phyloP scores from a whole-genome alignment of 2,329 filamentous ascomycete species.

The Ceratocystis ficicola region DNA sequence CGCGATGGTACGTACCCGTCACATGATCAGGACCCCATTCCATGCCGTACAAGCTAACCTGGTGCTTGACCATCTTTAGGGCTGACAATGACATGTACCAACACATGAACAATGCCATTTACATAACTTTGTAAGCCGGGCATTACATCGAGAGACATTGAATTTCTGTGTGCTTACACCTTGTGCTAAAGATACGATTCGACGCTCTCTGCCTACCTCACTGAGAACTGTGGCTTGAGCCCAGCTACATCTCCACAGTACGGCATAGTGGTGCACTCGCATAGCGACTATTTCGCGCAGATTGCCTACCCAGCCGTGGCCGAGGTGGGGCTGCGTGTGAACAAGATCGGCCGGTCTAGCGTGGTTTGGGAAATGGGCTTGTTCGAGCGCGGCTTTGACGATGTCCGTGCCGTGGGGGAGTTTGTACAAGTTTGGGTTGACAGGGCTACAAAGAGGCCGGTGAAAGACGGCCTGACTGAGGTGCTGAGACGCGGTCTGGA shows the following conservation, averaged over 20 bases:
- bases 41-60: neutral
- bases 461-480: slow-evolving; percentile 49
- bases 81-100: slow-evolving; percentile 91
- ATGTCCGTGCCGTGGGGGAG: slow-evolving; percentile 71
- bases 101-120: slow-evolving; percentile 84
- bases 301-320: slow-evolving; percentile 71
- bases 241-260: slow-evolving; percentile 61
- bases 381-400: slow-evolving; percentile 61
- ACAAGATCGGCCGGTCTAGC: slow-evolving; percentile 72
- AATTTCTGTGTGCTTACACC: neutral
- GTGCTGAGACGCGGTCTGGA: slow-evolving; percentile 48
- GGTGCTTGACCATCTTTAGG: slow-evolving; percentile 37
- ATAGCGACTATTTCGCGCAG: slow-evolving; percentile 74
- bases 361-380: slow-evolving; percentile 83
- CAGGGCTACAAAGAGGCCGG: slow-evolving; percentile 53
- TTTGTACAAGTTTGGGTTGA: slow-evolving; percentile 87
- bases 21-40: neutral
- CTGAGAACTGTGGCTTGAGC: slow-evolving; percentile 60
- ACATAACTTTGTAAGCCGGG: slow-evolving; percentile 55
- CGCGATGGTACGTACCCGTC: slow-evolving; percentile 57
- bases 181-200: slow-evolving; percentile 57
- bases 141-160: neutral
- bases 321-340: slow-evolving; percentile 70
- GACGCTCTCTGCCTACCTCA: slow-evolving; percentile 78
- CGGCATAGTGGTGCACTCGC: slow-evolving; percentile 72